A percentile compares a stretch with the other conserved stretches of the same genome.
phyloP scores from a whole-genome alignment of 768 basidiomycete species.

The Trametes cinnabarina region DNA sequence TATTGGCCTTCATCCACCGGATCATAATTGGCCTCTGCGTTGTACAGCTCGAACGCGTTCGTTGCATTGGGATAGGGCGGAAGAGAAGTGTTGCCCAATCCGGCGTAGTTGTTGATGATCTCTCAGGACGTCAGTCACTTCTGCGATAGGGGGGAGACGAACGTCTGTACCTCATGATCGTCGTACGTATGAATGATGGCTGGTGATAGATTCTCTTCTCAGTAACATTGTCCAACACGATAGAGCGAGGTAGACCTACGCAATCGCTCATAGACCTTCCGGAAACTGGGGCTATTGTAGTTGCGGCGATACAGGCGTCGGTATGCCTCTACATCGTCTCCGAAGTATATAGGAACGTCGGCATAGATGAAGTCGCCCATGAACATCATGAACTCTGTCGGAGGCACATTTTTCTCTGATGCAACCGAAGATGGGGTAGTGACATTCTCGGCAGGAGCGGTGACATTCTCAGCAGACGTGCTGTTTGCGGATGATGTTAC shows the following conservation, averaged over 20 bases:
- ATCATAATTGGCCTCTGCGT: constrained; percentile 63
- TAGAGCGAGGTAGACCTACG: constrained; percentile 44
- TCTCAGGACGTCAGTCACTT: constrained; percentile 25
- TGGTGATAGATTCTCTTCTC: constrained; percentile 25
- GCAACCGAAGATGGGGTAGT: background rate
- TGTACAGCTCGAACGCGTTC: constrained; percentile 55
- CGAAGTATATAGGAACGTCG: constrained; percentile 64
- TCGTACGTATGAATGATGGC: constrained; percentile 71
- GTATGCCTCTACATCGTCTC: constrained; percentile 58
- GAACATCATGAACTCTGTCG: constrained; percentile 62
- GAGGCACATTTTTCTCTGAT: constrained; percentile 18
- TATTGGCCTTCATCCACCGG: constrained; percentile 41
- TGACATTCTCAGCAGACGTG: constrained; percentile 6
- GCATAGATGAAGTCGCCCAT: constrained; percentile 78
- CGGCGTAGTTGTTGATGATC: constrained; percentile 69
- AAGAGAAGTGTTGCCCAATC: constrained; percentile 49
- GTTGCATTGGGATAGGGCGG: constrained; percentile 57
- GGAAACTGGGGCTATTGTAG: constrained; percentile 62
- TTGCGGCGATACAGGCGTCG: constrained; percentile 65
- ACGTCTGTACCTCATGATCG: constrained; percentile 59
- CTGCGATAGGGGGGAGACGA: background rate
- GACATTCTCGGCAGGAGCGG: background rate
- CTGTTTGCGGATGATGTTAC: background rate
- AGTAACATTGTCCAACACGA: background rate
- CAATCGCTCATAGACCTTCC: constrained; percentile 64